Percentiles rank a stretch among this genome's conserved stretches.
These are phyloP conservation scores for Musa troglodytarum DNA, from an alignment of 176 grass and related monocot genomes.

Conservation along the genomic window DNA sequence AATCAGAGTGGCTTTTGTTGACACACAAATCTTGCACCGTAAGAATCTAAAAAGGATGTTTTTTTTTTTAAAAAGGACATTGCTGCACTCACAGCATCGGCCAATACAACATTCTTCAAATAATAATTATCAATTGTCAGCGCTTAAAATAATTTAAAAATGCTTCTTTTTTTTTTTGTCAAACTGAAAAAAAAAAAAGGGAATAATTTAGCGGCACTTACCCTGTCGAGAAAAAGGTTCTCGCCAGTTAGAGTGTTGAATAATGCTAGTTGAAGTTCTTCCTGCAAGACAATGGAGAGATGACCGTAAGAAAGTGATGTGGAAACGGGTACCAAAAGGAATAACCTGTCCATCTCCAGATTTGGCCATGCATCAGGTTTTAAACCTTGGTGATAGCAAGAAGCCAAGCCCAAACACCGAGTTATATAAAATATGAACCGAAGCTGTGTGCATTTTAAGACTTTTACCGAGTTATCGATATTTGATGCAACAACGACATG, in stretches of 20 bases:
- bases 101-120: background rate
- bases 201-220: slow-evolving; percentile 11
- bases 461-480: no score
- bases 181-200: background rate
- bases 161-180: background rate
- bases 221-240: slow-evolving; percentile 89
- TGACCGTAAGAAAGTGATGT: background rate
- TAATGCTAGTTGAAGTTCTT: slow-evolving; percentile 74
- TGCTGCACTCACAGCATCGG: background rate
- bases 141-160: background rate
- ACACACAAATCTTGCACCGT: no score
- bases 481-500: no score
- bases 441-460: no score
- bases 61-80: background rate
- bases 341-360: background rate
- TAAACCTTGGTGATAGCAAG: background rate
- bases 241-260: slow-evolving; percentile 51
- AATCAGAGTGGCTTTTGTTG: no score
- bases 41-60: no score
- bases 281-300: slow-evolving; percentile 24
- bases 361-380: background rate
- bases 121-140: background rate
- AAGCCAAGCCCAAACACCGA: no score
- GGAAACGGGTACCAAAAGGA: background rate
- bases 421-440: no score